phyloP scores from a whole-genome alignment of 2,329 filamentous ascomycete species.

The Pyricularia pennisetigena region DNA sequence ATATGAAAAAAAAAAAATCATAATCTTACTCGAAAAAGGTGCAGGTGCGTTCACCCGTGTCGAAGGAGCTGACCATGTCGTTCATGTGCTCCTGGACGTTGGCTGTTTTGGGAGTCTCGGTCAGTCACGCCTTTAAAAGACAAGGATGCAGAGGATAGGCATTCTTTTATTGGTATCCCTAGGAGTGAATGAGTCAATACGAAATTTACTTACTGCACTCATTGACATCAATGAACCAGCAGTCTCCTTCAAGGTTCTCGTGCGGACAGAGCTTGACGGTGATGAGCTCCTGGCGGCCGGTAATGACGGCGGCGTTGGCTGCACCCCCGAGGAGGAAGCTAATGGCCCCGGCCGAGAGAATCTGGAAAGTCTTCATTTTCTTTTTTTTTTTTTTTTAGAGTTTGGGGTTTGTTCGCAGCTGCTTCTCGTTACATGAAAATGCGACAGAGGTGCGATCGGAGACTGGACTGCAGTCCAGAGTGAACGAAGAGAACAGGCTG shows the following conservation, averaged over 20 bases:
- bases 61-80: background rate
- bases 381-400: too few relatives aligned
- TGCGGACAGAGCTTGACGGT: background rate
- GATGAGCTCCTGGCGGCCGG: background rate
- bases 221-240: background rate
- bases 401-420: too few relatives aligned
- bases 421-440: background rate
- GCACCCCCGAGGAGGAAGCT: background rate
- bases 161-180: background rate
- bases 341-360: background rate
- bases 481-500: background rate
- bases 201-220: background rate
- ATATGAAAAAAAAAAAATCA: background rate
- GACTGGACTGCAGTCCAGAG: background rate
- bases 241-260: background rate
- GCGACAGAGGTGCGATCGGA: background rate
- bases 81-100: background rate
- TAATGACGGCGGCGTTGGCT: background rate
- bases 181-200: background rate
- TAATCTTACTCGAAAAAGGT: background rate
- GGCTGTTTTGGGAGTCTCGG: background rate
- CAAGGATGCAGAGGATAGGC: background rate
- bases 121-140: background rate
- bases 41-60: background rate
- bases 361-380: background rate